A percentile compares a stretch with the other conserved stretches of the same genome.
phyloP scores from a whole-genome alignment of 495 filamentous ascomycete species.

The Xylaria venustula region DNA sequence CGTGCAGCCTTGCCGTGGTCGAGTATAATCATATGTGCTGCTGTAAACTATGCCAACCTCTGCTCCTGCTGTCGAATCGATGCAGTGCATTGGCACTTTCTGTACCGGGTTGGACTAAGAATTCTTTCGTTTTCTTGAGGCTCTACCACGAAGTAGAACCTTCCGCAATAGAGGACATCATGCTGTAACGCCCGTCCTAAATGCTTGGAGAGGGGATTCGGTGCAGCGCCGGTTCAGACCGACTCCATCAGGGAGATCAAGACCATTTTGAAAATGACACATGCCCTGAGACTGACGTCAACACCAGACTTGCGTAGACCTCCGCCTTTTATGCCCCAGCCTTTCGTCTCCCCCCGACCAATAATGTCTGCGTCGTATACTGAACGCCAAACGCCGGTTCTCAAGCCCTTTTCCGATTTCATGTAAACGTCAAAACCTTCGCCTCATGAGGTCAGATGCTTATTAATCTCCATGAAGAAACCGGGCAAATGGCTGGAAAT shows the following conservation, averaged over 20 bases:
- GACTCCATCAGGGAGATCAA: neutral
- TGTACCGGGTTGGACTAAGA: slow-evolving; percentile 13
- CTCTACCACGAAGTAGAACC: neutral
- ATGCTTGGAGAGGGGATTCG: neutral
- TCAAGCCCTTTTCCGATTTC: slow-evolving; percentile 16
- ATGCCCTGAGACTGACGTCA: neutral
- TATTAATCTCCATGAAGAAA: slow-evolving; percentile 22
- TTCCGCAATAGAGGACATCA: slow-evolving; percentile 11
- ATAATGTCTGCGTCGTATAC: slow-evolving; percentile 15
- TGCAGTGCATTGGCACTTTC: slow-evolving; percentile 29
- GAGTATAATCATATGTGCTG: neutral
- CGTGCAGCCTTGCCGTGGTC: neutral
- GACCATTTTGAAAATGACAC: neutral
- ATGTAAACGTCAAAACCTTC: slow-evolving; percentile 23
- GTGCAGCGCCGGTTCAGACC: slow-evolving; percentile 4
- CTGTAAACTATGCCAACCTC: slow-evolving; percentile 5
- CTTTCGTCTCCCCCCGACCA: slow-evolving; percentile 17
- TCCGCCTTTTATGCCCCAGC: slow-evolving; percentile 19
- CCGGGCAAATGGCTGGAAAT: slow-evolving; percentile 19
- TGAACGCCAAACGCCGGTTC: slow-evolving; percentile 28
- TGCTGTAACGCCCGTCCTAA: slow-evolving; percentile 10
- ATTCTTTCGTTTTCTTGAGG: neutral
- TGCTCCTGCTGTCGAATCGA: slow-evolving; percentile 33
- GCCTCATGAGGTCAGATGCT: slow-evolving; percentile 26
- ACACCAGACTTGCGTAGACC: neutral